Evolutionary conservation across 2,329 filamentous ascomycete genomes (phyloP), one percentile per base, ranked within the genome.

Genomic region (Fusarium subglutinans): DNA sequence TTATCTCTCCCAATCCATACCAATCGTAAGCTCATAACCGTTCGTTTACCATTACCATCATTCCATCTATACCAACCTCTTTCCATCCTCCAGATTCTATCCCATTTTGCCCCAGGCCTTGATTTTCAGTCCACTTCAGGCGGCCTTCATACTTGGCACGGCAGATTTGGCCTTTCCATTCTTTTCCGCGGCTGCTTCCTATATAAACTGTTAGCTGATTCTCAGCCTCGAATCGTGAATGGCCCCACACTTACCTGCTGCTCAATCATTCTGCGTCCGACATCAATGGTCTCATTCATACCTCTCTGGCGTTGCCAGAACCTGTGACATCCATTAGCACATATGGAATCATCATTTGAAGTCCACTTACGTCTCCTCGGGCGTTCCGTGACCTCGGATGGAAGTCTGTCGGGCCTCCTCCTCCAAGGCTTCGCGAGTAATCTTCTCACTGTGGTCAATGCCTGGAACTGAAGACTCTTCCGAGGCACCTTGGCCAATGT

Each of bases 401-500:
- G 87, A 89, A n/a, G 85, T 80, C 62, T 83, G 80, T 30, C 88
- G 85, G 5, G 88, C 88, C 71, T 90, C 89, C 58, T 90, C 92
- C 79, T 95, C 92, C 3, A 95, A 84, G 11, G 85, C 87, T 70
- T 85, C 87, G 37, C 90, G 85, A 7, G 90, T 93, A 67, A 94
- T 93, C 79, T 90, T 89, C 75, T 91, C 90, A 17, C 86, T 87
- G 20, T 84, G 85, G 48, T 84, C 83, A 47, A 87, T 83, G 8
- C 84, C 87, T 10, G 85, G 87, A 22, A 82, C 83, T 12, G 84
- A 82, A 24, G 85, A 84, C 62, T 83, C 84, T 59, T 88, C 86
- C 7, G 86, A 86, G 5, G 87, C 85, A 38, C 90, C 86, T 66
- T 89, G 83, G 2, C 89, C 90, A 18, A 95, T 82, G 30, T 89